A percentile compares a stretch with the other conserved stretches of the same genome.
Evolutionary conservation across 2,329 filamentous ascomycete species (phyloP).

Genomic region (Aspergillus sp.): DNA sequence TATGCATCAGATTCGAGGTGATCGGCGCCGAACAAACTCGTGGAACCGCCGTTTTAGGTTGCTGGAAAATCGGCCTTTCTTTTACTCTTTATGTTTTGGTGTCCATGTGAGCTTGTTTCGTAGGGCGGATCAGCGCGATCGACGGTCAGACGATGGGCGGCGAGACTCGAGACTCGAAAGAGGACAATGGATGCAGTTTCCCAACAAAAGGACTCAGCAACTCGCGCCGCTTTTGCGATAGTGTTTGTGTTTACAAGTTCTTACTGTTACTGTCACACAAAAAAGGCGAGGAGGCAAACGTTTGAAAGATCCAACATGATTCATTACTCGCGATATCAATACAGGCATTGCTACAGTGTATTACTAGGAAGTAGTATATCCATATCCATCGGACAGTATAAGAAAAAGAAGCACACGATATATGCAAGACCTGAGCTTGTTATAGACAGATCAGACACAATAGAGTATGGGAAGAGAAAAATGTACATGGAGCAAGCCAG

Average conservation of each 20-base stretch:
- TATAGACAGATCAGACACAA: background rate
- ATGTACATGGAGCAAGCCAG: background rate
- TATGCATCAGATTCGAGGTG: no score
- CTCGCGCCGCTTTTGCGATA: no score
- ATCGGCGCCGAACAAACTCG: no score
- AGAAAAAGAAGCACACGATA: background rate
- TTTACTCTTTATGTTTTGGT: no score
- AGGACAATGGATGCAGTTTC: no score
- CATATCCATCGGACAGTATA: background rate
- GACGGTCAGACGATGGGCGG: background rate
- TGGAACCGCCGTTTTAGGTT: no score
- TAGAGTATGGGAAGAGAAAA: background rate
- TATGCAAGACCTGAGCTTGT: background rate
- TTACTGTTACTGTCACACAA: background rate
- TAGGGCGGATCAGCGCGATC: background rate
- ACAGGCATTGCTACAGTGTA: slow-evolving; percentile 11
- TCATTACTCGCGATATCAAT: slow-evolving; percentile 14
- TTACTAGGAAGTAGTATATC: slow-evolving; percentile 7
- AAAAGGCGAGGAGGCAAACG: background rate
- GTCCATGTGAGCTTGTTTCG: no score
- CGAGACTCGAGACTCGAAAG: background rate
- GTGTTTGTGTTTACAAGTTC: no score
- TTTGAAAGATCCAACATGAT: background rate
- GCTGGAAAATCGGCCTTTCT: no score
- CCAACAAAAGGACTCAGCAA: no score